Evolutionary conservation across 1,284 basidiomycete species (phyloP), one percentile per base, ranked within the genome.

Genomic region (Apiotrichum mycotoxinovorans): DNA sequence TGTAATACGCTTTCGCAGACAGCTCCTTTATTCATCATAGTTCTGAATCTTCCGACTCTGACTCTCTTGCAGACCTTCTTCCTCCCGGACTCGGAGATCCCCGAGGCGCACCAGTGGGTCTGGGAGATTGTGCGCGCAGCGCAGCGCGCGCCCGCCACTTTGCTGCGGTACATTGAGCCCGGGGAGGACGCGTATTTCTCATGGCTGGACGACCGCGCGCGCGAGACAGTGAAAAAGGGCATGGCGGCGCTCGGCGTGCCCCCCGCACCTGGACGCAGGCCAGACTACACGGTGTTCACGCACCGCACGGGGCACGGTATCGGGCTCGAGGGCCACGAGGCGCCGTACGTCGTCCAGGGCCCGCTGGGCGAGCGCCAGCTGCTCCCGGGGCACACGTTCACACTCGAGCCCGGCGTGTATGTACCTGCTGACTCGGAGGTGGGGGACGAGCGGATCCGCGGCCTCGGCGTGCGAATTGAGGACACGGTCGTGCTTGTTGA

Each of bases 341-440:
- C 80, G 7, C 90, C 89, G 1, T 92, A 91, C 73, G 79, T 91
- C 30, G 82, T 83, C 51, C 87, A 87, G 30, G 87, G 87, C 11
- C 51, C 56, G 4, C 58, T 68, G 8, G 72, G 72, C 15, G 53
- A 65, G 17, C 61, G 59, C 23, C 64, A 81, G 25, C 83, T 91
- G 51, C 75, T 81, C 44, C 72, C 73, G 0, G 88, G 88, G 1
- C 85, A 91, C 67, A 81, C 86, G 0, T 91, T 92, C 75, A 89
- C 87, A 9, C 81, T 91, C 65, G 89, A 93, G 72, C 90, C 89
- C 2, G 89, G 89, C 0, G 79, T 92, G 30, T 92, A 92, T 73
- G 86, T 91, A 52, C 71, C 72, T 3, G 17, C 44, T 2, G 60
- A 55, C 1, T 41, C 55, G n/a, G 49, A 52, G 35, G 56, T 60